These are phyloP conservation scores for Talaromyces sp. DNA, from an alignment of 2,329 filamentous ascomycete genomes.

Conservation along the genomic window DNA sequence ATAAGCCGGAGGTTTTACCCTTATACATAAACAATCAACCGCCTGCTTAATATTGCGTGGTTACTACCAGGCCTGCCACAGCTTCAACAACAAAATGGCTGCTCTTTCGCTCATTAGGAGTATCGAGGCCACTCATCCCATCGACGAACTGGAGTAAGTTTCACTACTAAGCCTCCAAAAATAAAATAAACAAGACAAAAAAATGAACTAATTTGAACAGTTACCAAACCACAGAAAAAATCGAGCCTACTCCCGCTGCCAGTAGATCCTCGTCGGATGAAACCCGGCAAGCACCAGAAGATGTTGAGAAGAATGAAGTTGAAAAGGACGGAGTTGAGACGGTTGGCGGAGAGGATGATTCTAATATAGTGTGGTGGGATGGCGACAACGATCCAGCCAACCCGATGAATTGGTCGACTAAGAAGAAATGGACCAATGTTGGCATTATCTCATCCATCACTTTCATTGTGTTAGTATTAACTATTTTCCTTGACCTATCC, in stretches of 20 bases:
- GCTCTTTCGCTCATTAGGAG: background rate
- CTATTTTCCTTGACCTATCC: background rate
- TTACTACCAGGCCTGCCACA: background rate
- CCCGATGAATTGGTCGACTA: conserved; percentile 33
- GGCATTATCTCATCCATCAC: conserved; percentile 28
- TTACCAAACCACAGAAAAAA: background rate
- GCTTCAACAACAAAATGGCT: background rate
- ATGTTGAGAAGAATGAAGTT: background rate
- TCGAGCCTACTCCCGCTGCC: background rate
- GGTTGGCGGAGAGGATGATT: background rate
- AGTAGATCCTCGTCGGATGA: background rate
- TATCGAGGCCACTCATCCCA: background rate
- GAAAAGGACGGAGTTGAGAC: background rate
- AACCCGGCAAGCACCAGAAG: background rate
- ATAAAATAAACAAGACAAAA: background rate
- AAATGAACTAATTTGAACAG: background rate
- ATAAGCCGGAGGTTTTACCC: background rate
- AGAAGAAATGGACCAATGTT: conserved; percentile 33
- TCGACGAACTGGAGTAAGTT: background rate
- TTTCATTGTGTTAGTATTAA: conserved; percentile 26
- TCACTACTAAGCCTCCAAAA: background rate
- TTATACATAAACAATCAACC: background rate
- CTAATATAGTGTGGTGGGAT: conserved; percentile 15
- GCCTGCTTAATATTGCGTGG: background rate
- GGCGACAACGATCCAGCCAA: conserved; percentile 28